phyloP scores from a whole-genome alignment of 2,329 filamentous ascomycete species.

The Botrytis hyacinthi region DNA sequence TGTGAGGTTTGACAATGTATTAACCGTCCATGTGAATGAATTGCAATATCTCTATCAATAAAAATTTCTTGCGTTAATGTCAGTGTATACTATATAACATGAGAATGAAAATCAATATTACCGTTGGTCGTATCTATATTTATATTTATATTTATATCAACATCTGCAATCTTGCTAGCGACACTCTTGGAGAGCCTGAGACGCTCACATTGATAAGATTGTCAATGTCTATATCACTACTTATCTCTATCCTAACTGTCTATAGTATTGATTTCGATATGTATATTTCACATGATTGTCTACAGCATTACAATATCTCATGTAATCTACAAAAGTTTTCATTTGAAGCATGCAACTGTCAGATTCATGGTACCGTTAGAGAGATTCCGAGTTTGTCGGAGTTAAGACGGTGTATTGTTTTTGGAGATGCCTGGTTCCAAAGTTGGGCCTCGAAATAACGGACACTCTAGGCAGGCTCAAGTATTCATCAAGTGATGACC shows the following conservation, averaged over 20 bases:
- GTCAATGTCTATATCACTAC: not conserved
- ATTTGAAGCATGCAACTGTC: not conserved
- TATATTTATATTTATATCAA: no score
- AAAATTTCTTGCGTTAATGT: not conserved
- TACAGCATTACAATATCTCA: not conserved
- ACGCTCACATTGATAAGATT: no score
- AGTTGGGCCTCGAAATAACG: no score
- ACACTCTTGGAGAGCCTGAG: no score
- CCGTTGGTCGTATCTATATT: not conserved
- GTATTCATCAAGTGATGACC: not conserved
- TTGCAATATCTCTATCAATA: not conserved
- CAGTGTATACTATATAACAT: not conserved
- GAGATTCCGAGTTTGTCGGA: no score
- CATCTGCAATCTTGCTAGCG: no score
- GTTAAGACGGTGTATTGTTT: no score
- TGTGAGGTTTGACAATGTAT: not conserved
- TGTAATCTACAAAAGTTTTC: not conserved
- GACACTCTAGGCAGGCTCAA: no score
- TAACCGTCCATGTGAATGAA: not conserved
- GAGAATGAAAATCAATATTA: not conserved
- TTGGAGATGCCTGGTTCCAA: not conserved
- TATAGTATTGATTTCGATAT: not conserved
- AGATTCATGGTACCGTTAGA: not conserved
- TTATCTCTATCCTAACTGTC: not conserved
- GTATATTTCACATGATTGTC: not conserved